These are phyloP conservation scores for Nidula niveotomentosa DNA, from an alignment of 1,284 basidiomycete species.

Conservation along the genomic window DNA sequence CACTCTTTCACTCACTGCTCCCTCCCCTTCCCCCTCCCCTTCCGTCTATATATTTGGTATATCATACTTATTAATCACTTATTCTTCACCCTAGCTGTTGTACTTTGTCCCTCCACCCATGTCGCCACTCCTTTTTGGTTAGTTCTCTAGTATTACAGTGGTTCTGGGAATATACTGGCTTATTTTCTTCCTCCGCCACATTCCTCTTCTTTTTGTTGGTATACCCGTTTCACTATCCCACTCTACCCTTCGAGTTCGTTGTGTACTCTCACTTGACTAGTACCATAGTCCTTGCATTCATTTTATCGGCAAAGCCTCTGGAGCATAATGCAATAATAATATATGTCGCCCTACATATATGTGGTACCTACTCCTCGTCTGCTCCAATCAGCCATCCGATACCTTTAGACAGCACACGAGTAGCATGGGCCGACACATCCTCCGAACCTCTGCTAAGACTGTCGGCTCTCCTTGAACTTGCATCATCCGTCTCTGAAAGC, in stretches of 20 bases:
- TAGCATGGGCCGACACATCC: slow-evolving; percentile 72
- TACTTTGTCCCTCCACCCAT: slow-evolving; percentile 3
- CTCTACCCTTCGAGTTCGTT: too few relatives aligned
- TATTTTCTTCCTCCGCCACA: too few relatives aligned
- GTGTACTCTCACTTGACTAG: too few relatives aligned
- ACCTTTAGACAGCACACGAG: slow-evolving; percentile 73
- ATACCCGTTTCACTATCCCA: background rate
- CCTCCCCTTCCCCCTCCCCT: slow-evolving; percentile 2
- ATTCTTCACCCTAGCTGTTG: slow-evolving; percentile 6
- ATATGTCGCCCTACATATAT: background rate
- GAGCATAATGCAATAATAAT: too few relatives aligned
- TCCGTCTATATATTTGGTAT: slow-evolving; percentile 6
- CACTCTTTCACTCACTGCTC: background rate
- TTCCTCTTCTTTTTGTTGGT: background rate
- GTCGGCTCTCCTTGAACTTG: slow-evolving; percentile 36
- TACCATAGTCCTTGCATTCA: too few relatives aligned
- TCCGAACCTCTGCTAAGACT: slow-evolving; percentile 41
- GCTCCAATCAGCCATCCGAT: slow-evolving; percentile 88
- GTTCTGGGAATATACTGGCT: too few relatives aligned
- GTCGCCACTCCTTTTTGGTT: slow-evolving; percentile 2
- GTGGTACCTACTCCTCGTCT: slow-evolving; percentile 37
- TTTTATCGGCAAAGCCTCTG: too few relatives aligned
- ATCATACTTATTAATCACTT: slow-evolving; percentile 6
- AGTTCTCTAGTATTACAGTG: background rate
- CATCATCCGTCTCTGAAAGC: slow-evolving; percentile 38